Evolutionary conservation across 1,284 basidiomycete genomes (phyloP), one percentile per base, ranked within the genome.

Genomic region (Melampsora americana): DNA sequence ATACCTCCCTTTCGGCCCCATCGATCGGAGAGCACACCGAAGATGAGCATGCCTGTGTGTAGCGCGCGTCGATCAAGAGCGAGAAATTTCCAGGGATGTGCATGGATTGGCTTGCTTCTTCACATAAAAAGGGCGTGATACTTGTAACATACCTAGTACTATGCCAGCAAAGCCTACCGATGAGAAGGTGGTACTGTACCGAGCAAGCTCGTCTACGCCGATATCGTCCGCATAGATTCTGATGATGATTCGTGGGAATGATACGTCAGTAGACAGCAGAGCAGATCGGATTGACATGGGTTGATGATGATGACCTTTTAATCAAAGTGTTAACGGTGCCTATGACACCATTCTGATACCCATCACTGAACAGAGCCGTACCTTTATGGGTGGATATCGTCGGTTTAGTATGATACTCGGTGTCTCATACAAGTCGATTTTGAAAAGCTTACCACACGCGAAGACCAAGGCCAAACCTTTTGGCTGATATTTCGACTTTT

Each of bases 1-100:
- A 93, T 93, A 76, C 92, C 92, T 80, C 89, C 90, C 81, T 95
- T 95, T 71, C 94, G 88, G 9, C 93, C 93, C 75, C 93, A 80
- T 82, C 90, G 91, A 82, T 96, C 94, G 9, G 90, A 91, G 74
- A 93, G 84, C 81, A 89, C 92, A 30, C 85, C 85, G 69, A 86
- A 86, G 9, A 79, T 64, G 14, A 83, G 78, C 73, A 76, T 76
- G 59, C 73, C 73, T 76, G n/a, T 23, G 30, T 18, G 32, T n/a
- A 28, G 32, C 28, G 30, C 16, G 9, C 26, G 18, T 92, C 92
- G 35, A 89, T 92, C 28, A 80, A 94, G 94, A 0, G 86, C 86
- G 78, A 92, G 84, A 11, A 28, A 56, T 23, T 56, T 4, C n/a
- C n/a, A 42, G 35, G 50, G 20, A 44, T 16, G 30, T 18, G 5